Conservation (phyloP, 345 rosid genomes). For the Melastoma malabathricum region DNA sequence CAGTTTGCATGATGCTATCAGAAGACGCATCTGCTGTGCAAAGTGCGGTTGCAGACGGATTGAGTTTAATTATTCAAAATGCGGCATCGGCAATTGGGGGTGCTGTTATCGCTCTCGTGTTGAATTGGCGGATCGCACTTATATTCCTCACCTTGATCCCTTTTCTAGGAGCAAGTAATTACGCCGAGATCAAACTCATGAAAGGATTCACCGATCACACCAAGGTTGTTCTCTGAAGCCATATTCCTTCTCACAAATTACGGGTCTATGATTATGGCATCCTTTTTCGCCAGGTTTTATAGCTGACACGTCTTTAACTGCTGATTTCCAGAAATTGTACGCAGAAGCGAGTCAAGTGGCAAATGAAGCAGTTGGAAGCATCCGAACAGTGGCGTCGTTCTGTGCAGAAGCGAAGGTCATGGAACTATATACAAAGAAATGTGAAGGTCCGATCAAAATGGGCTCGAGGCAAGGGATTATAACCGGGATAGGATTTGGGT, state of each 20-base stretch:
- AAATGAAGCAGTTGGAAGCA: constrained; percentile 81
- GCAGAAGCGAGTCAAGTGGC: constrained; percentile 94
- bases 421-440: constrained; percentile 56
- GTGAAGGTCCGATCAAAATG: constrained; percentile 59
- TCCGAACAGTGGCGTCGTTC: constrained; percentile 80
- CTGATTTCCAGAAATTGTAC: constrained; percentile 49
- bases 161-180: constrained; percentile 44
- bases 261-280: too few species aligned
- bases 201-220: constrained; percentile 65
- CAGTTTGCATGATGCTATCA: constrained; percentile 65
- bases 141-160: constrained; percentile 46
- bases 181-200: constrained; percentile 41
- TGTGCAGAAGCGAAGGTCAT: constrained; percentile 82
- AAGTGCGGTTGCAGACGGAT: constrained; percentile 57
- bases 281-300: too few species aligned
- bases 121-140: constrained; percentile 52
- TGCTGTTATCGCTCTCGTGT: constrained; percentile 52
- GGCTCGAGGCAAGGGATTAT: constrained; percentile 63
- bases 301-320: neutral
- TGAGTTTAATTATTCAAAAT: constrained; percentile 50
- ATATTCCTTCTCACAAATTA: too few species aligned
- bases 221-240: constrained; percentile 25
- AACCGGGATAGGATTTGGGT: constrained; percentile 64
- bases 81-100: constrained; percentile 44
- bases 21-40: constrained; percentile 70